Conservation (phyloP, 176 grass and related monocot genomes). For the Bolboschoenus planiculmis region DNA sequence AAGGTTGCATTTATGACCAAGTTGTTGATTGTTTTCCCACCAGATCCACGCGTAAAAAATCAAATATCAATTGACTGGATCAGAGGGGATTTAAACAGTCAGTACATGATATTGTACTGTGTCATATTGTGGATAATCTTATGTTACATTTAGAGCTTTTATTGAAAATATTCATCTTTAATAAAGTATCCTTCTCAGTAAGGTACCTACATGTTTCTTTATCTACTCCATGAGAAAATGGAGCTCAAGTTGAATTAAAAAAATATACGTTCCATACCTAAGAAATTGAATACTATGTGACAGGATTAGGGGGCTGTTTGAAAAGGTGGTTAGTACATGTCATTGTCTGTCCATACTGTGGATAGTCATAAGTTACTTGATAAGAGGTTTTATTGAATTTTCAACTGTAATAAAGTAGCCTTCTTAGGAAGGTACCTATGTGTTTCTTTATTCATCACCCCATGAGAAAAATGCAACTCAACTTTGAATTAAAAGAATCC, state of each 20-base stretch:
- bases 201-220: not conserved
- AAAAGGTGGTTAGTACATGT: not conserved
- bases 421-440: not conserved
- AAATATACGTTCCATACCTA: not conserved
- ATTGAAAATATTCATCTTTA: not conserved
- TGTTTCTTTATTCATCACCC: not conserved
- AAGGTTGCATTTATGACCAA: slow-evolving; percentile 2
- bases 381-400: not conserved
- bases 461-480: not conserved
- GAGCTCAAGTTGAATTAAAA: not conserved
- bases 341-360: not conserved
- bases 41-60: not conserved
- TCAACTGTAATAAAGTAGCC: not conserved
- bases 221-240: not conserved
- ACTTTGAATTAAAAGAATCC: not conserved
- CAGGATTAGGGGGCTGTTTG: not conserved
- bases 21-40: not conserved
- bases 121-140: not conserved
- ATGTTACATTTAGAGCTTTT: not conserved
- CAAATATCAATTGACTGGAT: not conserved
- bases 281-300: not conserved
- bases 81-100: not conserved
- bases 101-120: not conserved
- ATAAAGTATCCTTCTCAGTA: not conserved
- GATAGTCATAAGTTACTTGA: not conserved